These are phyloP conservation scores for Silene uniflora DNA, from an alignment of 148 eudicot genomes.

Conservation along the genomic window DNA sequence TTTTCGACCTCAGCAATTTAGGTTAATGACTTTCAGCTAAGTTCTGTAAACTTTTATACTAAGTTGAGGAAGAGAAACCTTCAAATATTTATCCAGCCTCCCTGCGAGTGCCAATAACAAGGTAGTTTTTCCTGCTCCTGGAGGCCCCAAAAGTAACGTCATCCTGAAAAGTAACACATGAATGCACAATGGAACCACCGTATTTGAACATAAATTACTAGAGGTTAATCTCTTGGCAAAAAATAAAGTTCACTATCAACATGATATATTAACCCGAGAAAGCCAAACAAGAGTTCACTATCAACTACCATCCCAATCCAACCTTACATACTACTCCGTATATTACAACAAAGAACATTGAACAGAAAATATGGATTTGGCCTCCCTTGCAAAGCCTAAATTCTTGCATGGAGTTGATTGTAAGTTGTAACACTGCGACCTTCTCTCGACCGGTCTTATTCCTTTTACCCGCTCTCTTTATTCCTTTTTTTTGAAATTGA, in stretches of 20 bases:
- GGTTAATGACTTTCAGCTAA: neutral
- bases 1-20: neutral
- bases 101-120: slow-evolving; percentile 59
- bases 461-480: no score
- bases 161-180: slow-evolving; percentile 34
- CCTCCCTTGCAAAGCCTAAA: no score
- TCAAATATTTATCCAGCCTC: slow-evolving; percentile 49
- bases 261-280: no score
- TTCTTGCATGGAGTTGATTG: no score
- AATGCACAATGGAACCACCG: neutral
- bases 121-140: slow-evolving; percentile 81
- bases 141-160: slow-evolving; percentile 80
- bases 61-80: slow-evolving; percentile 25
- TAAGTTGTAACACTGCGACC: no score
- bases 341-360: no score
- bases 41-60: neutral
- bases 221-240: no score
- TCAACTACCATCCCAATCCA: neutral
- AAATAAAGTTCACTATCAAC: no score
- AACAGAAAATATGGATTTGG: no score
- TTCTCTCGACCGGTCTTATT: no score
- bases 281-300: neutral
- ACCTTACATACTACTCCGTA: neutral
- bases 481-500: no score
- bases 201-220: neutral